Conservation (phyloP, 1,139 yeast genomes). For the Saccharomyces hybrid region DNA sequence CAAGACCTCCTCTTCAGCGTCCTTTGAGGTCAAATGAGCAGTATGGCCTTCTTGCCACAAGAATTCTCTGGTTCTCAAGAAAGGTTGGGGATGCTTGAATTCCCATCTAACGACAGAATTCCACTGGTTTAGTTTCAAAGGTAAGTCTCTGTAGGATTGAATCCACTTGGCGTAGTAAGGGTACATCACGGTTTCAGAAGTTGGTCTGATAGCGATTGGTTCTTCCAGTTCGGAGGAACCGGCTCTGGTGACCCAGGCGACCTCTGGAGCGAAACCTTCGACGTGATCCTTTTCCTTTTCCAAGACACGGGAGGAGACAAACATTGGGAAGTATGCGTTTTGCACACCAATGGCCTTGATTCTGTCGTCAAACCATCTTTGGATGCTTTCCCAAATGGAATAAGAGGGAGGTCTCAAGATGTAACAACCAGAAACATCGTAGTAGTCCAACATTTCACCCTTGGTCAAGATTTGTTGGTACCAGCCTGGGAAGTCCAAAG, state of each 20-base stretch:
- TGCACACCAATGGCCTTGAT: constrained; percentile 87
- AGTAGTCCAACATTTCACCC: constrained; percentile 97
- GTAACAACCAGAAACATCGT: constrained; percentile 98
- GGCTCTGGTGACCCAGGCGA: constrained; percentile 98
- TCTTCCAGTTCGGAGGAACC: constrained; percentile 92
- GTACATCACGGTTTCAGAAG: constrained; percentile 99
- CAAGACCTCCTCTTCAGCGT: constrained; percentile 75
- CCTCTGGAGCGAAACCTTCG: constrained; percentile 99
- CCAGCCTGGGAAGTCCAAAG: constrained; percentile 92
- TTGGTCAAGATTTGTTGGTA: constrained; percentile 91
- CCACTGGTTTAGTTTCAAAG: constrained; percentile 96
- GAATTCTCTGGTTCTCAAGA: constrained; percentile 96
- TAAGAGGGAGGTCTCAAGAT: constrained; percentile 95
- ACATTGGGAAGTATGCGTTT: constrained; percentile 98
- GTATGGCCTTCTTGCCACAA: constrained; percentile 99
- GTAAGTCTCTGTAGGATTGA: constrained; percentile 95
- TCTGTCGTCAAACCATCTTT: constrained; percentile 69
- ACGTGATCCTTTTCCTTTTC: constrained; percentile 98
- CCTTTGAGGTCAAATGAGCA: constrained; percentile 77
- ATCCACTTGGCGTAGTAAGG: constrained; percentile 99
- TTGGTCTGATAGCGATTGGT: constrained; percentile 98
- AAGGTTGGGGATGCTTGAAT: constrained; percentile 99
- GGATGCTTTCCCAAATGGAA: constrained; percentile 90
- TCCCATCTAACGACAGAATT: constrained; percentile 99
- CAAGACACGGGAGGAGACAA: constrained; percentile 83